Conservation (phyloP, 1,284 basidiomycete genomes). For the Exobasidium rhododendri region DNA sequence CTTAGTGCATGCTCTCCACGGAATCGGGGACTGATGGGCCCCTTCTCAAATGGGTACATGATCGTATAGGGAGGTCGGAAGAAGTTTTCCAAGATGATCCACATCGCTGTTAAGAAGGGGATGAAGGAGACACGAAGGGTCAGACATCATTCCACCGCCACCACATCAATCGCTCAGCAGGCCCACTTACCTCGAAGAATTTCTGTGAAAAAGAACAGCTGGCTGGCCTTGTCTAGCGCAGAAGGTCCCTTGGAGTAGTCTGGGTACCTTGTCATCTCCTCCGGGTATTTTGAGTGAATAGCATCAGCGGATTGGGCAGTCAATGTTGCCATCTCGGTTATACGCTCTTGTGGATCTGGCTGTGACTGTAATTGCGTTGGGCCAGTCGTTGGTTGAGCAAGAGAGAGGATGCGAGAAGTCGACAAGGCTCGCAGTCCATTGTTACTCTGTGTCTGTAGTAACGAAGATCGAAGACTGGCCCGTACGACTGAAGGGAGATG, state of each 20-base stretch:
- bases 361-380: not conserved
- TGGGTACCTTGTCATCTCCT: conserved; percentile 18
- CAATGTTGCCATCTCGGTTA: not conserved
- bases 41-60: conserved; percentile 77
- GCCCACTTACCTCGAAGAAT: conserved; percentile 76
- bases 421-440: not conserved
- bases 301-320: not conserved
- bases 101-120: conserved; percentile 71
- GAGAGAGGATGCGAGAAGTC: not conserved
- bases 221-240: conserved; percentile 78
- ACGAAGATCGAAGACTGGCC: not conserved
- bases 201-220: conserved; percentile 98
- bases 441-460: not conserved
- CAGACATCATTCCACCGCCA: not conserved
- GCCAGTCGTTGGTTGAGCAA: conserved; percentile 5
- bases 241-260: conserved; percentile 65
- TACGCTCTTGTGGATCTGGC: not conserved
- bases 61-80: conserved; percentile 98
- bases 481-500: not conserved
- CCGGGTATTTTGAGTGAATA: not conserved
- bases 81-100: conserved; percentile 97
- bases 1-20: conserved; percentile 98
- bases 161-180: not conserved
- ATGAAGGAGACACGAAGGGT: not conserved
- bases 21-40: conserved; percentile 94